These are phyloP conservation scores for Rhodosorus marinus DNA, from an alignment of 23 red algal genomes.

Conservation along the genomic window DNA sequence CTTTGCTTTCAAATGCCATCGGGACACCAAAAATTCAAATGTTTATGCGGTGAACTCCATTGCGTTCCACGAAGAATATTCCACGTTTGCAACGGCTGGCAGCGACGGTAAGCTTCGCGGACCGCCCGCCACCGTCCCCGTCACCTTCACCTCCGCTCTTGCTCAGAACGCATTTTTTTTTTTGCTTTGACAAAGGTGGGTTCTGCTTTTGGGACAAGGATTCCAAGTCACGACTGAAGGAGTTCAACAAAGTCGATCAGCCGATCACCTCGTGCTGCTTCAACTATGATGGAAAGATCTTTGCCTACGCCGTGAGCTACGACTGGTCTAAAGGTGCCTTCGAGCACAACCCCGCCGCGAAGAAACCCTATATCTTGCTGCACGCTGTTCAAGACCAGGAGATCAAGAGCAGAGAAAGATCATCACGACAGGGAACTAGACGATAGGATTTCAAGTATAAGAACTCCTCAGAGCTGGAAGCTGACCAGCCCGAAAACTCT, in stretches of 20 bases:
- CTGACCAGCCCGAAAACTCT: too few relatives aligned
- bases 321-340: constrained; percentile 86
- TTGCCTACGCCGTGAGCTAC: constrained; percentile 84
- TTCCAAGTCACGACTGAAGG: constrained; percentile 75
- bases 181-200: background rate
- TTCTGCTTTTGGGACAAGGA: constrained; percentile 99
- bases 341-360: constrained; percentile 22
- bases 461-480: too few relatives aligned
- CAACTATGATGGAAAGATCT: constrained; percentile 70
- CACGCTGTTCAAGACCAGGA: constrained; percentile 69
- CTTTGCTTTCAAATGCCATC: constrained; percentile 99
- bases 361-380: constrained; percentile 60
- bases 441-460: too few relatives aligned
- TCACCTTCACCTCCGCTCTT: background rate
- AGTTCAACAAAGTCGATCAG: constrained; percentile 67
- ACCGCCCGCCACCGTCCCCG: constrained; percentile 9
- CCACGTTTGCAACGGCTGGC: constrained; percentile 66
- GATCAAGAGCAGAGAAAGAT: constrained; percentile 31
- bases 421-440: too few relatives aligned
- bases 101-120: constrained; percentile 24
- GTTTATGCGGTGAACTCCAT: constrained; percentile 77
- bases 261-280: constrained; percentile 69
- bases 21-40: constrained; percentile 32
- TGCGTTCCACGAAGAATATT: constrained; percentile 65
- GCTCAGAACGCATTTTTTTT: background rate